Evolutionary conservation across 2,329 filamentous ascomycete genomes (phyloP).

Genomic region (Aureobasidium sp.): DNA sequence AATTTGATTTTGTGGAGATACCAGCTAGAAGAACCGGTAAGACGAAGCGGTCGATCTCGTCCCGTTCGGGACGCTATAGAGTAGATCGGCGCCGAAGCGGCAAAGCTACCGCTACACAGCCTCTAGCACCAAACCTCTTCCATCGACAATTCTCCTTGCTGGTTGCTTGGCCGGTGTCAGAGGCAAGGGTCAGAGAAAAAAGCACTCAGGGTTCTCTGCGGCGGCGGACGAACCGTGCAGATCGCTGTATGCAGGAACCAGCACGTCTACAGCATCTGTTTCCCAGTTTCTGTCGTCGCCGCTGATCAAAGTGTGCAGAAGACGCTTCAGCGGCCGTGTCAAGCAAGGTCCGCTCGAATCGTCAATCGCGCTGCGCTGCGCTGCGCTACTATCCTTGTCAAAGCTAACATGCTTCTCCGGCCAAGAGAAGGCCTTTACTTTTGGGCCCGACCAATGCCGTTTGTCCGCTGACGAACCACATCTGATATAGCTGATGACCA

Average conservation of each 20-base stretch:
- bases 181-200: constrained; percentile 12
- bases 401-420: constrained; percentile 1
- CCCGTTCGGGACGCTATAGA: neutral
- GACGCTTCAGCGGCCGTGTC: neutral
- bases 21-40: neutral
- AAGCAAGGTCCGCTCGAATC: constrained; percentile 8
- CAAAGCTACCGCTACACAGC: constrained; percentile 6
- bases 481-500: constrained; percentile 9
- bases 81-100: neutral
- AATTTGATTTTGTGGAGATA: constrained; percentile 11
- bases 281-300: constrained; percentile 2
- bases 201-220: constrained; percentile 9
- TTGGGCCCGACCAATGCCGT: constrained; percentile 3
- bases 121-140: constrained; percentile 8
- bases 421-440: constrained; percentile 3
- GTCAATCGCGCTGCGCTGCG: neutral
- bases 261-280: neutral
- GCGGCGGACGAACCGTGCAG: constrained; percentile 9
- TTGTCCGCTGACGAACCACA: constrained; percentile 8
- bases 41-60: constrained; percentile 8
- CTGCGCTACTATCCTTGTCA: neutral
- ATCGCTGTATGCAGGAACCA: constrained; percentile 9
- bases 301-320: neutral
- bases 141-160: constrained; percentile 12
- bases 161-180: constrained; percentile 9